Evolutionary conservation across 179 eudicot genomes (phyloP).

Genomic region (Gypsophila paniculata): DNA sequence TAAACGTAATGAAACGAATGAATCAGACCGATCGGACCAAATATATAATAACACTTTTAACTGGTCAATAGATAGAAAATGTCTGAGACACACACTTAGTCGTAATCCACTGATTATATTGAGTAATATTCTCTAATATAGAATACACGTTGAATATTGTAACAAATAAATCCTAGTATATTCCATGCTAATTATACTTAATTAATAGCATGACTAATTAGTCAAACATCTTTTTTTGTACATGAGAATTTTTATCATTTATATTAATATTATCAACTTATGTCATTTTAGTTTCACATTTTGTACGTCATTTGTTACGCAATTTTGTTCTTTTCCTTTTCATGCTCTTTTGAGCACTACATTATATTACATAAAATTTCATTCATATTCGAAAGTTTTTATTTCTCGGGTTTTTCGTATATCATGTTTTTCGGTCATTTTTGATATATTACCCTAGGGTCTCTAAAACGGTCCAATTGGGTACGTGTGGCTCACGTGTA

Average conservation of each 20-base stretch:
- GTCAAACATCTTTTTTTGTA: slow-evolving; percentile 20
- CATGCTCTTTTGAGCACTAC: slow-evolving; percentile 4
- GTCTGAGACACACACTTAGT: background rate
- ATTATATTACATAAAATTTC: slow-evolving; percentile 3
- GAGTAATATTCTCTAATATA: background rate
- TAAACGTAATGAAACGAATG: too few relatives aligned
- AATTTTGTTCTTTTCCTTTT: slow-evolving; percentile 13
- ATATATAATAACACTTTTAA: background rate
- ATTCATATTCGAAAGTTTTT: background rate
- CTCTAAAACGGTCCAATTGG: background rate
- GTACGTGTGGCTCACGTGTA: background rate
- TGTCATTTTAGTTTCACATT: slow-evolving; percentile 17
- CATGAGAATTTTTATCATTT: background rate
- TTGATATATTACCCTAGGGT: too few relatives aligned
- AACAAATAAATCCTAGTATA: slow-evolving; percentile 10
- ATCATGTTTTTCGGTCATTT: too few relatives aligned
- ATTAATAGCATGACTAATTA: slow-evolving; percentile 8
- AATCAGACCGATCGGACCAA: too few relatives aligned
- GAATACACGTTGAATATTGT: background rate
- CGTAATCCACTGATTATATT: background rate
- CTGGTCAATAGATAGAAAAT: background rate
- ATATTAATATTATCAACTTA: background rate
- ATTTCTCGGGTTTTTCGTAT: too few relatives aligned
- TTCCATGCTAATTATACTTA: background rate
- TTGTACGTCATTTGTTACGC: slow-evolving; percentile 21